A percentile compares a stretch with the other conserved stretches of the same genome.
These are phyloP conservation scores for Psilocybe mexicana DNA, from an alignment of 1,284 basidiomycete species.

Conservation along the genomic window DNA sequence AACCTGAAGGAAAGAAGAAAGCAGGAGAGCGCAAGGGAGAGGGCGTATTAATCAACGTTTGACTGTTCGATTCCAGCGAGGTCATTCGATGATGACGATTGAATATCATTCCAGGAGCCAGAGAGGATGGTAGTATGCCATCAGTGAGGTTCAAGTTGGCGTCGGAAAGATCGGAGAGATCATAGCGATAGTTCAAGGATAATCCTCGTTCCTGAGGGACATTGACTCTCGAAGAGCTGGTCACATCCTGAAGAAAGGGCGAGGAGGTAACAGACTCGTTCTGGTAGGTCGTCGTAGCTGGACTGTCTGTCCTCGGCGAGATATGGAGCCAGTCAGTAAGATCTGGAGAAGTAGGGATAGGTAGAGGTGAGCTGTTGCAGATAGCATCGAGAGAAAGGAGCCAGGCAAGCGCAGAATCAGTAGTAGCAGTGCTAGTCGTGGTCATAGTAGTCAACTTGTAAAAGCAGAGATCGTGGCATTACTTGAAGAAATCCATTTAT, in stretches of 20 bases:
- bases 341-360: conserved; percentile 20
- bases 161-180: conserved; percentile 9
- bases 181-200: conserved; percentile 18
- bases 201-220: conserved; percentile 5
- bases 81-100: conserved; percentile 24
- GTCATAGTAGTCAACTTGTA: conserved; percentile 10
- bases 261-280: conserved; percentile 13
- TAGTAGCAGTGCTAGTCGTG: conserved; percentile 3
- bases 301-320: conserved; percentile 20
- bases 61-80: conserved; percentile 20
- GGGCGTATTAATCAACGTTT: conserved; percentile 26
- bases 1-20: conserved; percentile 8
- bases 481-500: not conserved
- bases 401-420: conserved; percentile 25
- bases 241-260: conserved; percentile 22
- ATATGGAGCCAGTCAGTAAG: conserved; percentile 30
- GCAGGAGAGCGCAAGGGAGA: conserved; percentile 15
- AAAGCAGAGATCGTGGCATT: not conserved
- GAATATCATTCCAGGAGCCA: conserved; percentile 13
- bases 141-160: not conserved
- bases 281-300: conserved; percentile 4
- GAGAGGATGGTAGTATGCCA: not conserved
- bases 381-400: conserved; percentile 22
- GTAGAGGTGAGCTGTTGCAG: conserved; percentile 22
- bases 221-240: conserved; percentile 22